phyloP scores from a whole-genome alignment of 1,284 basidiomycete species.

The Tilletia caries region DNA sequence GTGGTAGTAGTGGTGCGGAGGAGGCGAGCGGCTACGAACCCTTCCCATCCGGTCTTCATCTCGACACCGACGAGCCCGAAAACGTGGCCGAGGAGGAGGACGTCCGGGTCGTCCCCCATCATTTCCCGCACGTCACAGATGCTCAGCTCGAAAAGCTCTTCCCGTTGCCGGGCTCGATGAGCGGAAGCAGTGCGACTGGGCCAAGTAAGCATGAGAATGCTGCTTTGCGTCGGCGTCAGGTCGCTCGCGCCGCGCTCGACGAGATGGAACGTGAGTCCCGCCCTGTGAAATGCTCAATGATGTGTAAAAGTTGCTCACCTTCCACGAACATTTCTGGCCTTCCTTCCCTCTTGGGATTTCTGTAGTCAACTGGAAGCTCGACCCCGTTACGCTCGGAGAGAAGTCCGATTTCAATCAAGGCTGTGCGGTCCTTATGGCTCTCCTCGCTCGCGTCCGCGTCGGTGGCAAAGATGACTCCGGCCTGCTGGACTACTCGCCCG shows the following conservation, averaged over 20 bases:
- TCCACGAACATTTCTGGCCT: neutral
- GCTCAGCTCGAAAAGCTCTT: conserved; percentile 26
- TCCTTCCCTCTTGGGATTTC: neutral
- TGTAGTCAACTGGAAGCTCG: conserved; percentile 34
- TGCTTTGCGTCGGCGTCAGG: neutral
- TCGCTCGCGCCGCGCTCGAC: conserved; percentile 29
- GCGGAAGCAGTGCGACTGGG: neutral
- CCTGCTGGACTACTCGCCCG: conserved; percentile 7
- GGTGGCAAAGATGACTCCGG: neutral
- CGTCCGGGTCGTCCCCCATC: neutral
- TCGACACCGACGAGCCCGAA: neutral
- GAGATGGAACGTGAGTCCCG: conserved; percentile 33
- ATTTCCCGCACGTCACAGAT: conserved; percentile 26
- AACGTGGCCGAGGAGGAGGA: neutral
- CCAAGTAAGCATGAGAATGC: conserved; percentile 11
- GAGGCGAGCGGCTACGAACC: neutral
- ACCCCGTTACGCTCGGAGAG: conserved; percentile 35
- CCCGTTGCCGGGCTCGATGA: conserved; percentile 4
- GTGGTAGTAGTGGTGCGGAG: neutral
- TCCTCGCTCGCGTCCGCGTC: conserved; percentile 17
- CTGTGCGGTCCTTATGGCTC: conserved; percentile 28
- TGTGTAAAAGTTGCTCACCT: neutral
- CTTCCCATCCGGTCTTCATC: neutral
- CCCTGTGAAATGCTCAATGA: neutral
- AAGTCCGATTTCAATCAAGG: conserved; percentile 30